Evolutionary conservation across 257 asterid genomes (phyloP).

Genomic region (Rehmannia glutinosa): DNA sequence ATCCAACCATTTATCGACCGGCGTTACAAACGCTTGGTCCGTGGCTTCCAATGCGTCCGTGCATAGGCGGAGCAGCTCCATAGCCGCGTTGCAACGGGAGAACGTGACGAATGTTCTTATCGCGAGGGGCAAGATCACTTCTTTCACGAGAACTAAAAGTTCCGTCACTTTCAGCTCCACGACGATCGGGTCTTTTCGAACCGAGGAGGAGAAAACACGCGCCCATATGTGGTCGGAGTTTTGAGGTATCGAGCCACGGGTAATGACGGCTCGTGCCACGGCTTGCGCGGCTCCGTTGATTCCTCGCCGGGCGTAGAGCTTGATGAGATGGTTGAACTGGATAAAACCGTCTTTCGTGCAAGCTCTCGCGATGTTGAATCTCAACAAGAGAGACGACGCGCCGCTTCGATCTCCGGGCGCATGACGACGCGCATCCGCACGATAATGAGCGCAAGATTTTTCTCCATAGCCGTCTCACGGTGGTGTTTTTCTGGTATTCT

Average conservation of each 20-base stretch:
- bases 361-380: slow-evolving; percentile 58
- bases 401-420: slow-evolving; percentile 62
- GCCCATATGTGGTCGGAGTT: slow-evolving; percentile 84
- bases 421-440: slow-evolving; percentile 66
- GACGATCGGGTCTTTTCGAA: slow-evolving; percentile 56
- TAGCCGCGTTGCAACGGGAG: slow-evolving; percentile 66
- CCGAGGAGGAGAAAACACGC: slow-evolving; percentile 71
- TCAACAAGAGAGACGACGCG: slow-evolving; percentile 53
- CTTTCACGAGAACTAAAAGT: slow-evolving; percentile 57
- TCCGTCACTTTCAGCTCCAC: slow-evolving; percentile 65
- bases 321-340: slow-evolving; percentile 46
- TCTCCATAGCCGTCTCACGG: slow-evolving; percentile 48
- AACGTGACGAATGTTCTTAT: slow-evolving; percentile 55
- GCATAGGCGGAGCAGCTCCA: slow-evolving; percentile 74
- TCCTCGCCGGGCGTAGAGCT: slow-evolving; percentile 57
- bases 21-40: slow-evolving; percentile 66
- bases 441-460: slow-evolving; percentile 55
- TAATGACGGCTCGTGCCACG: slow-evolving; percentile 58
- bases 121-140: slow-evolving; percentile 64
- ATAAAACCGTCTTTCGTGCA: slow-evolving; percentile 56
- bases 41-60: slow-evolving; percentile 83
- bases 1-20: slow-evolving; percentile 84
- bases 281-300: slow-evolving; percentile 54
- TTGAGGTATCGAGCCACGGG: slow-evolving; percentile 34
- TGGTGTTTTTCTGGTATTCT: slow-evolving; percentile 78